Percentiles rank a stretch among this genome's conserved stretches.
Evolutionary conservation across 345 rosid species (phyloP).

Genomic region (Odontarrhena argentea): DNA sequence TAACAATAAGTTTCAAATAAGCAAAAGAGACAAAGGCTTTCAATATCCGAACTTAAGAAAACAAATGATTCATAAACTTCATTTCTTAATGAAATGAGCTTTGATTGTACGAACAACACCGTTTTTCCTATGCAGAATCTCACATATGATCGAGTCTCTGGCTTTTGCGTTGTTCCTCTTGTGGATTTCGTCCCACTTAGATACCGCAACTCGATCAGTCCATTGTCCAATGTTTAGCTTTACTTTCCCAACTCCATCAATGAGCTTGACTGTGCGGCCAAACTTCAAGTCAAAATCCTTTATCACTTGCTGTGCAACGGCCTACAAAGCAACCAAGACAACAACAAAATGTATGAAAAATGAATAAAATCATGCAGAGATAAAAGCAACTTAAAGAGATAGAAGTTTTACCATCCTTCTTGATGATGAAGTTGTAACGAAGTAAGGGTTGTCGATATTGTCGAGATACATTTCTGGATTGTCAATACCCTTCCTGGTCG

Average conservation of each 20-base stretch:
- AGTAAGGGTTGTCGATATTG: constrained; percentile 26
- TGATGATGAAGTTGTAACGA: constrained; percentile 10
- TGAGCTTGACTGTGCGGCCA: constrained; percentile 1
- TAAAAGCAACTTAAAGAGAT: not conserved
- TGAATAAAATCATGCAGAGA: not conserved
- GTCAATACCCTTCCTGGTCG: not conserved
- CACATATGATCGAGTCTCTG: constrained; percentile 21
- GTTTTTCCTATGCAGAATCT: constrained; percentile 17
- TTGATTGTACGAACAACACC: constrained; percentile 23
- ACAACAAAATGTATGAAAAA: not conserved
- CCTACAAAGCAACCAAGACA: constrained; percentile 15
- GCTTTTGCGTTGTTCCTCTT: constrained; percentile 12
- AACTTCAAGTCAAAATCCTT: constrained; percentile 17
- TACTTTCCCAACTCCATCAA: constrained; percentile 15
- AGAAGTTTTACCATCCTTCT: too few relatives aligned
- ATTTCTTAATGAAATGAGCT: constrained; percentile 22
- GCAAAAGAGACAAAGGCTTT: not conserved
- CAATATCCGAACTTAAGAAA: not conserved
- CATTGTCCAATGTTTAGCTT: not conserved
- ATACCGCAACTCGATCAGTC: constrained; percentile 28
- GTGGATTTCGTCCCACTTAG: constrained; percentile 22
- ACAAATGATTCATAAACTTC: not conserved
- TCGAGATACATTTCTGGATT: constrained; percentile 11
- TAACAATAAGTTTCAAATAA: not conserved
- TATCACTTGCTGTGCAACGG: constrained; percentile 10